These are phyloP conservation scores for Pascua guehoae DNA, from an alignment of 1,284 basidiomycete genomes.

Conservation along the genomic window DNA sequence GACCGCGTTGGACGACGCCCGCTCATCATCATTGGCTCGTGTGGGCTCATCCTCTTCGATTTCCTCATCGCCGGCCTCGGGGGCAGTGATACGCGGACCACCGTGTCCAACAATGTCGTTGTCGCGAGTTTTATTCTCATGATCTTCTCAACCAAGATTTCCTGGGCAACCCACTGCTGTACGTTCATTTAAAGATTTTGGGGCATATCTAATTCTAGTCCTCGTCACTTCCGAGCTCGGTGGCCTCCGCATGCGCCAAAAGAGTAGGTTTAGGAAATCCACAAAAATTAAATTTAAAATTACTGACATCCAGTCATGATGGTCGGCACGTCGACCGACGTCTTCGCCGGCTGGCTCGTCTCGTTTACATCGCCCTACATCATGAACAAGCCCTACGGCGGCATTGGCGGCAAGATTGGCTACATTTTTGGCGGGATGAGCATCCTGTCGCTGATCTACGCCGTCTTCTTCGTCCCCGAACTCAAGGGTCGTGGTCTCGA, in stretches of 20 bases:
- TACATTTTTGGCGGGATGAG: slow-evolving; percentile 19
- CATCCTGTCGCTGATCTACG: slow-evolving; percentile 16
- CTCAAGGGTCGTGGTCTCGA: slow-evolving; percentile 18
- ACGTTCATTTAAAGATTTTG: background rate
- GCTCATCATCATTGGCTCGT: slow-evolving; percentile 17
- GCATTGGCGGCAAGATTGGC: slow-evolving; percentile 16
- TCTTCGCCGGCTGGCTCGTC: slow-evolving; percentile 7
- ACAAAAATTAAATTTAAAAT: no score
- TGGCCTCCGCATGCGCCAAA: slow-evolving; percentile 21
- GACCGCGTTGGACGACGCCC: slow-evolving; percentile 21
- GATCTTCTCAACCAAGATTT: slow-evolving; percentile 19
- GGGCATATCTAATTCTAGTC: background rate
- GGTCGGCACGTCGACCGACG: slow-evolving; percentile 12
- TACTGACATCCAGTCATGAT: slow-evolving; percentile 10
- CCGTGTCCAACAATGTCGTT: slow-evolving; percentile 11
- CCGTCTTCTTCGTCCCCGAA: slow-evolving; percentile 27
- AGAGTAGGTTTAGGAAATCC: slow-evolving; percentile 1
- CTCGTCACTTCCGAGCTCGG: slow-evolving; percentile 21
- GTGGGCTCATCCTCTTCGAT: slow-evolving; percentile 14
- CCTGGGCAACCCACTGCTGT: slow-evolving; percentile 15
- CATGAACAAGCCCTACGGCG: slow-evolving; percentile 9
- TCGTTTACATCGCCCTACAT: slow-evolving; percentile 21
- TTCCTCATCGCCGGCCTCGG: slow-evolving; percentile 21
- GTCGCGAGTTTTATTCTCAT: slow-evolving; percentile 24
- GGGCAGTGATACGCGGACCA: slow-evolving; percentile 3